Evolutionary conservation across 1,284 basidiomycete species (phyloP), one percentile per base, ranked within the genome.

Genomic region (Kalmanozyma brasiliensis): DNA sequence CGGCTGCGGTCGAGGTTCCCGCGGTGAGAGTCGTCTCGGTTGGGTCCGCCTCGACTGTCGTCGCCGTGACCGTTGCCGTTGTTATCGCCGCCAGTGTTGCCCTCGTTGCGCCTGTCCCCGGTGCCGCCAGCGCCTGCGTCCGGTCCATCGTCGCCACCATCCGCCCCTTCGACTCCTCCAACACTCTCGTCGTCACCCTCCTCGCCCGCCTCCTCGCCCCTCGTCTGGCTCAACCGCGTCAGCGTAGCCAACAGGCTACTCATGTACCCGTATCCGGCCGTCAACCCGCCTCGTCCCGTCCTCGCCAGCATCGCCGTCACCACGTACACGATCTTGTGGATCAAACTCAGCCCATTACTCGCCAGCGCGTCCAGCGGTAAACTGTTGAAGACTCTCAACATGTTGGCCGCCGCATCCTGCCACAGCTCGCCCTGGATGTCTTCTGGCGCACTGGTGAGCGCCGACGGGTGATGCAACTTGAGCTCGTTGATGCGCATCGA

Each of bases 291-390:
- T 6, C 38, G 6, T 7, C 45, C 48, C 11, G 51, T 66, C 0
- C 63, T 30, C 8, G 58, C 44, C 38, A 71, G 35, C 51, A 71
- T 9, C 11, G 58, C 59, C 14, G 58, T 44, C 13, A 73, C 66
- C 16, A 73, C 63, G 26, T 70, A 73, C 16, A 73, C 42, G 41
- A 73, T 74, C 63, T 71, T 70, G 29, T 37, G 38, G 30, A 68
- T 59, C 53, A 76, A 35, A 23, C 62, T 66, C 33, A 67, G 56
- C 2, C 72, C 72, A 36, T 74, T 74, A 17, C 48, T 53, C n/a
- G 72, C 72, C n/a, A 74, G 52, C 20, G 65, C 61, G 11, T 74
- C 72, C 20, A 74, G 41, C 8, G 72, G 68, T 19, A 74, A 42
- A 20, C 52, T 34, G 55, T 74, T 60, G 44, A 71, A 65, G 4